These are phyloP conservation scores for Curvularia sp. DNA, from an alignment of 2,329 filamentous ascomycete species.

Conservation along the genomic window DNA sequence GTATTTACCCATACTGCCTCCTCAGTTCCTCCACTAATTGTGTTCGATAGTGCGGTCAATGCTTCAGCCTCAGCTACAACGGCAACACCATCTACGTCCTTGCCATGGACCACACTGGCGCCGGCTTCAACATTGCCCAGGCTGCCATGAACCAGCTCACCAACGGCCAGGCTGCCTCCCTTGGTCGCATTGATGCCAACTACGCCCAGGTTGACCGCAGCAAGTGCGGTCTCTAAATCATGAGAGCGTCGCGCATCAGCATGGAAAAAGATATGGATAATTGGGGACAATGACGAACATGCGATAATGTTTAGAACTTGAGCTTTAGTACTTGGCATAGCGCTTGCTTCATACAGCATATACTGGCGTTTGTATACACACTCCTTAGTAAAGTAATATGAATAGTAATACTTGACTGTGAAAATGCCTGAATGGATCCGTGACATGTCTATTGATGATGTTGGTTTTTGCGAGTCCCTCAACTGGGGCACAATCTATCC, in stretches of 20 bases:
- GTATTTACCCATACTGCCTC: background rate
- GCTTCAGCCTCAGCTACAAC: slow-evolving; percentile 60
- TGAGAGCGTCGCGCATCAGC: background rate
- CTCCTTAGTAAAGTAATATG: slow-evolving; percentile 21
- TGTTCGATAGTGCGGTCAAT: slow-evolving; percentile 56
- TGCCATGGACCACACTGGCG: slow-evolving; percentile 57
- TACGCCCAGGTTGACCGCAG: slow-evolving; percentile 49
- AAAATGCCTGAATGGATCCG: background rate
- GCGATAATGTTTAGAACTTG: slow-evolving; percentile 13
- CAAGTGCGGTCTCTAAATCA: slow-evolving; percentile 43
- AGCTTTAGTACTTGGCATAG: slow-evolving; percentile 10
- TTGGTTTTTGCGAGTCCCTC: too few relatives aligned
- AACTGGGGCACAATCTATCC: too few relatives aligned
- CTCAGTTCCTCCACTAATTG: background rate
- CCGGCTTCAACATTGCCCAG: slow-evolving; percentile 60
- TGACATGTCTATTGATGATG: background rate
- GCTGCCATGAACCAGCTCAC: slow-evolving; percentile 60
- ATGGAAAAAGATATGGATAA: background rate
- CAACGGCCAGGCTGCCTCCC: slow-evolving; percentile 52
- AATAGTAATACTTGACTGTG: background rate
- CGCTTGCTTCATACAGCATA: slow-evolving; percentile 10
- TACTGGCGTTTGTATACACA: slow-evolving; percentile 17
- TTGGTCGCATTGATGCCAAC: slow-evolving; percentile 56
- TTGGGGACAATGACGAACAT: background rate
- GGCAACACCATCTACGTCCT: slow-evolving; percentile 58